Base-by-base conservation (phyloP, 768 basidiomycete species). In the Leucocoprinus sp. region DNA sequence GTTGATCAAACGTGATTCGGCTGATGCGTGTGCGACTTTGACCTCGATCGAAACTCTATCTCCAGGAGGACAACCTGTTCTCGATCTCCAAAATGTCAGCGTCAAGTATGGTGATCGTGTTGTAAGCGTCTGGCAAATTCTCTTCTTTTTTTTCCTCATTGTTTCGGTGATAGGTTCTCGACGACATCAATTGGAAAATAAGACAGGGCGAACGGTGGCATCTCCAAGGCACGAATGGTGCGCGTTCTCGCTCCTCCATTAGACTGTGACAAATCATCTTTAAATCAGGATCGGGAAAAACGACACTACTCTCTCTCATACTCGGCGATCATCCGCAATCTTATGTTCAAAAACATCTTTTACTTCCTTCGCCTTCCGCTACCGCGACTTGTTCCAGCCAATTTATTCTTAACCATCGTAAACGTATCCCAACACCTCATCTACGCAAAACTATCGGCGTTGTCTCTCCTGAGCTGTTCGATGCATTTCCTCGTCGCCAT, bases 271-370 rank as follows among this genome's bases (percentile, higher is more conserved):
- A n/a, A 4, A 7, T 22, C 23, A 35, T 29, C 17, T 17, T 5
- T 12, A 4, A 12, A 6, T 2, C 55, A 89, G 88, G 95, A 36
- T 92, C 90, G 0, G 95, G 95, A 12, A 99, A 98, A 67, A 93
- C 93, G 0, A 98, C 95, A 0, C 80, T 97, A 5, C 72, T 97
- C 18, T 82, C 93, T 14, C 62, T 97, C 22, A 66, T 99, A 29
- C 91, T 91, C 0, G 95, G 95, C 21, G 92, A 95, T 58, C 95
- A 98, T 61, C 95, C 95, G 0, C 89, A 92, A 50, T 97, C 95
- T 1, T 98, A 85, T 66, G 82, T 82, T 4, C 87, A 90, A 57
- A 59, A 60, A 5, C 62, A 66, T 45, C 54, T 60, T 51, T 72
- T 47, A 28, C 60, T 68, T 6, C 65, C 63, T 0, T 43, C 55